Base-by-base conservation (phyloP, 371 early-diverging fungal genomes). In the Mortierella sp. region DNA sequence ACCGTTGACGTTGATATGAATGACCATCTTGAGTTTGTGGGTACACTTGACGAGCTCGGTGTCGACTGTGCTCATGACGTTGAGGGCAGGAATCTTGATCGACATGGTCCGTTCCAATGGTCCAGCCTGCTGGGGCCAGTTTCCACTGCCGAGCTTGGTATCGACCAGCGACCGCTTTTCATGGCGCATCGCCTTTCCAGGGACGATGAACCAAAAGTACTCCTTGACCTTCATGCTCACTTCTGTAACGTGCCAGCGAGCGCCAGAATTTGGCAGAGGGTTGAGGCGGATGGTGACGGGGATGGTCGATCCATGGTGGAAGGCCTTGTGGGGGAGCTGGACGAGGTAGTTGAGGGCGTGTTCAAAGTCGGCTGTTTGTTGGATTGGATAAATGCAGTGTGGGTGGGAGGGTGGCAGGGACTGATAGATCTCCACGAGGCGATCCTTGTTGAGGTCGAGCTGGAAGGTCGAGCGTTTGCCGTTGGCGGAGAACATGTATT, bases 131-230 rank as follows among this genome's bases (percentile, higher is more conserved):
- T 64, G 61, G 16, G 83, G 83, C 83, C 83, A 82, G 0, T 24
- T 71, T 0, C 70, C 83, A 16, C 65, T 71, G 3, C 72, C 78
- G 24, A 72, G 78, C 43, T 64, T 61, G 11, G 74, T 43, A 50
- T 77, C 77, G 31, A 82, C 73, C 9, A 82, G 63, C 16, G 83
- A 71, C 22, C 78, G 71, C 61, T 78, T 82, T 19, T 82, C 83
- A 1, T 74, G 74, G 29, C 64, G 71, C 40, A 63, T 63, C 0
- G 70, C 78, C 48, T 78, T 75, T 5, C 73, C 78, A 1, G 83
- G 83, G 0, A 75, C 71, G 47, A 82, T 77, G 70, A 82, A 82
- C 78, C 83, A 82, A 63, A 82, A 70, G 65, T 82, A 82, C 44
- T 82, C 83, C 66, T 82, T 82, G 73, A 82, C 58, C 41, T 75